Percentiles rank a stretch among this genome's conserved stretches.
Evolutionary conservation across 1,139 yeast species (phyloP).

Genomic region (Dujonia santamariae): DNA sequence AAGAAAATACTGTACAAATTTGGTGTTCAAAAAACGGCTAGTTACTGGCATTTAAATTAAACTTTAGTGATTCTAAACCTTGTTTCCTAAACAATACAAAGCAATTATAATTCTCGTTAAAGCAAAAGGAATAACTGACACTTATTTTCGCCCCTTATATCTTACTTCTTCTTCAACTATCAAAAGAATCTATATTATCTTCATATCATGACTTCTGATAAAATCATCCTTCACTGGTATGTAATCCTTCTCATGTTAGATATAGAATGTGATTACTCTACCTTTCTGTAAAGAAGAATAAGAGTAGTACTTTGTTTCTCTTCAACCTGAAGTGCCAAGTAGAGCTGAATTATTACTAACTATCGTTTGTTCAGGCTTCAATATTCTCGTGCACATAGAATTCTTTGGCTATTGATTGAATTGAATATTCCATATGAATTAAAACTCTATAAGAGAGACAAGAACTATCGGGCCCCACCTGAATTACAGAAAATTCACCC

Average conservation of each 20-base stretch:
- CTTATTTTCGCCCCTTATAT: too few relatives aligned
- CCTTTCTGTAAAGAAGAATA: too few relatives aligned
- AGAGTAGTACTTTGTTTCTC: too few relatives aligned
- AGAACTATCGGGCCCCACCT: conserved; percentile 32
- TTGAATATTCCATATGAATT: conserved; percentile 34
- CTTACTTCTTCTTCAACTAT: too few relatives aligned
- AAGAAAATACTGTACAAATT: too few relatives aligned
- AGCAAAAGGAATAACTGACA: too few relatives aligned
- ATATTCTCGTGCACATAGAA: conserved; percentile 37
- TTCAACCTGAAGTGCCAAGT: conserved; percentile 1
- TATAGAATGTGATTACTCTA: conserved; percentile 7
- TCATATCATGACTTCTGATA: conserved; percentile 7
- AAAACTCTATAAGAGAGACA: conserved; percentile 27
- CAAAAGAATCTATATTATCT: too few relatives aligned
- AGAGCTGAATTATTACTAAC: conserved; percentile 1
- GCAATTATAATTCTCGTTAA: too few relatives aligned
- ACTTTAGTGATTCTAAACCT: too few relatives aligned
- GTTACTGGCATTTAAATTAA: too few relatives aligned
- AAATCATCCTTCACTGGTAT: conserved; percentile 21
- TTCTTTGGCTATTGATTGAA: conserved; percentile 39
- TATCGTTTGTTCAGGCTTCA: conserved; percentile 32
- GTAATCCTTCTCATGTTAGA: conserved; percentile 8
- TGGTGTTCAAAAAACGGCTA: too few relatives aligned
- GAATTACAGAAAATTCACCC: conserved; percentile 35
- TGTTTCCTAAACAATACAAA: too few relatives aligned